These are phyloP conservation scores for Phaffomyces thermotolerans DNA, from an alignment of 805 yeast species.

Conservation along the genomic window DNA sequence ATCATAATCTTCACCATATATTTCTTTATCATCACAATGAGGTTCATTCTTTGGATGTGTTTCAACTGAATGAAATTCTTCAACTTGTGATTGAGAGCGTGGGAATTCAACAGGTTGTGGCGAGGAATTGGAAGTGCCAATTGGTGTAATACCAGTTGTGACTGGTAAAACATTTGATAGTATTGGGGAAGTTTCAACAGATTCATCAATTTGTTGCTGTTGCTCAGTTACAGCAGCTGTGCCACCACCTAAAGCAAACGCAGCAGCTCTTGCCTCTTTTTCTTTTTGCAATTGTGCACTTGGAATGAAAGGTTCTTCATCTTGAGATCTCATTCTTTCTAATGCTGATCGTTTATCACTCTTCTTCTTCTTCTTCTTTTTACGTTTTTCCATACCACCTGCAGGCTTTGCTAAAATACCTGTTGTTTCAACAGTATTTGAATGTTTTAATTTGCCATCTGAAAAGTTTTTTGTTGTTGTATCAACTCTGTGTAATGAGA, in stretches of 20 bases:
- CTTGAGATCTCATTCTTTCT: constrained; percentile 24
- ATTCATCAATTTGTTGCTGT: constrained; percentile 9
- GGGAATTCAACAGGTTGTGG: constrained; percentile 10
- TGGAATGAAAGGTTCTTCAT: constrained; percentile 22
- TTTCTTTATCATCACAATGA: not conserved
- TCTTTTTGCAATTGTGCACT: constrained; percentile 34
- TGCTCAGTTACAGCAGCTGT: not conserved
- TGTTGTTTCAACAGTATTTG: constrained; percentile 50
- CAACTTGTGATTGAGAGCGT: constrained; percentile 1
- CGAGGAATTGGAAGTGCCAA: constrained; percentile 10
- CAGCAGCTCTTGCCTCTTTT: constrained; percentile 36
- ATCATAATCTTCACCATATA: constrained; percentile 17
- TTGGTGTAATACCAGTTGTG: constrained; percentile 20
- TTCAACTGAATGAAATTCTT: too few relatives aligned
- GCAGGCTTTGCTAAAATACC: constrained; percentile 63
- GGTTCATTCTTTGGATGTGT: not conserved
- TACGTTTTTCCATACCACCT: constrained; percentile 57
- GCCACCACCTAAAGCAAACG: constrained; percentile 32
- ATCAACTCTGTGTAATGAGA: constrained; percentile 78
- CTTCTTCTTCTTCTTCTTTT: constrained; percentile 25
- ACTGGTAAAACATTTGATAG: not conserved
- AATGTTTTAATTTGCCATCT: constrained; percentile 23
- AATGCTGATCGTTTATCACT: constrained; percentile 28
- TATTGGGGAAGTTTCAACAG: constrained; percentile 9
- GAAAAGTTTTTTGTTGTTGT: constrained; percentile 35